A percentile compares a stretch with the other conserved stretches of the same genome.
Conservation (phyloP, 257 asterid genomes). For the Rehmannia glutinosa region DNA sequence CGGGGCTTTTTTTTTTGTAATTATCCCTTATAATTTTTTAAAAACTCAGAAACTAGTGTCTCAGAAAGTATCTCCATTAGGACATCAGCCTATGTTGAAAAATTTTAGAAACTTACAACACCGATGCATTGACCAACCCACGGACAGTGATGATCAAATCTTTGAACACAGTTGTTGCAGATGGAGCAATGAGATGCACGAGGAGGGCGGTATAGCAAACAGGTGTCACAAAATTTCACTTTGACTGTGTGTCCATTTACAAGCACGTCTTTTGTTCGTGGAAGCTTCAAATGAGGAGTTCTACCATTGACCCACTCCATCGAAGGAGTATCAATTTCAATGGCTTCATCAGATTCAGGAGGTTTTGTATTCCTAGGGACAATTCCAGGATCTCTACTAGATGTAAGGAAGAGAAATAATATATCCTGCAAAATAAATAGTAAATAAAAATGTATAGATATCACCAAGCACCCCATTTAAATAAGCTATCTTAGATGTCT, state of each 20-base stretch:
- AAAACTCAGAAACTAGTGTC: conserved; percentile 3
- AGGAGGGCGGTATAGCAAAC: conserved; percentile 91
- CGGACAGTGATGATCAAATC: conserved; percentile 91
- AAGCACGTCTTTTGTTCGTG: conserved; percentile 62
- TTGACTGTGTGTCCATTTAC: conserved; percentile 71
- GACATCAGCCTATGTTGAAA: too few relatives aligned
- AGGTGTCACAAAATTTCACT: conserved; percentile 83
- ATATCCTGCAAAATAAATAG: conserved; percentile 52
- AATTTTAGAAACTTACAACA: conserved; percentile 45
- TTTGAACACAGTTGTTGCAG: conserved; percentile 92
- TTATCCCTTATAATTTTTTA: neutral
- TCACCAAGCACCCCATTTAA: neutral
- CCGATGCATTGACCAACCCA: conserved; percentile 98
- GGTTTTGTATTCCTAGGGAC: conserved; percentile 61
- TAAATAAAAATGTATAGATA: neutral
- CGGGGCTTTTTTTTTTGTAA: too few relatives aligned
- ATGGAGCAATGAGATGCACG: conserved; percentile 96
- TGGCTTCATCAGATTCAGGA: conserved; percentile 55
- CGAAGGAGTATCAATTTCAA: conserved; percentile 55
- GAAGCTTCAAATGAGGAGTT: conserved; percentile 70
- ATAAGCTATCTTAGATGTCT: too few relatives aligned
- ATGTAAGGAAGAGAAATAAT: conserved; percentile 60
- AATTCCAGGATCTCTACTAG: conserved; percentile 86
- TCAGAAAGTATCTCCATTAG: too few relatives aligned
- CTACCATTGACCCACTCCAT: conserved; percentile 88